These are phyloP conservation scores for Helicostylum pulchrum DNA, from an alignment of 192 early-diverging fungal genomes.

Conservation along the genomic window DNA sequence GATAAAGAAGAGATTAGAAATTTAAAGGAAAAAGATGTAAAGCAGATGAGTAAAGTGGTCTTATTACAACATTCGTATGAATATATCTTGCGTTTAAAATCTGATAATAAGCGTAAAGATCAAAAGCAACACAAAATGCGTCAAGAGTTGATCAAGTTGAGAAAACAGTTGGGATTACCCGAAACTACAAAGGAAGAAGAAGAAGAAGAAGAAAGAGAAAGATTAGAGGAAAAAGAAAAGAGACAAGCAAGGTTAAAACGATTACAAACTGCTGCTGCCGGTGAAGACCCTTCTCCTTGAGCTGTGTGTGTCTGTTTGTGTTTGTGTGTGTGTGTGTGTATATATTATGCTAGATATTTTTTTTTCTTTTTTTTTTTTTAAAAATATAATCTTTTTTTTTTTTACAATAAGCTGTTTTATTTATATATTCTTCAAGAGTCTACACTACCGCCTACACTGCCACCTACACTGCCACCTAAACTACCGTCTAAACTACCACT, in stretches of 20 bases:
- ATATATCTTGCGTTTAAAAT: conserved; percentile 54
- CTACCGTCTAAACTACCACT: too few relatives aligned
- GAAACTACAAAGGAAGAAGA: conserved; percentile 26
- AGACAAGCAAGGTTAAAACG: conserved; percentile 12
- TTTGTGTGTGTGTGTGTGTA: too few relatives aligned
- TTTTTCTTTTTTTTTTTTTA: too few relatives aligned
- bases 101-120: conserved; percentile 38
- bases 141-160: conserved; percentile 22
- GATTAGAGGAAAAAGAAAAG: conserved; percentile 14
- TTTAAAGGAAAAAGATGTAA: conserved; percentile 45
- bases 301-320: too few relatives aligned
- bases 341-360: too few relatives aligned
- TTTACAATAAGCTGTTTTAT: too few relatives aligned
- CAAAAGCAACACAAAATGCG: conserved; percentile 26
- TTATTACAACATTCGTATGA: conserved; percentile 67
- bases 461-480: too few relatives aligned
- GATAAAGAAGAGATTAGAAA: conserved; percentile 2
- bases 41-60: conserved; percentile 85
- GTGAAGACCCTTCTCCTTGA: too few relatives aligned
- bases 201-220: conserved; percentile 17
- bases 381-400: too few relatives aligned
- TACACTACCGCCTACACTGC: too few relatives aligned
- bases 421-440: too few relatives aligned
- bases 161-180: conserved; percentile 25
- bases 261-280: conserved; percentile 6